Evolutionary conservation across 768 basidiomycete genomes (phyloP), one percentile per base, ranked within the genome.

Genomic region (Pleurotus salmoneostramineus): DNA sequence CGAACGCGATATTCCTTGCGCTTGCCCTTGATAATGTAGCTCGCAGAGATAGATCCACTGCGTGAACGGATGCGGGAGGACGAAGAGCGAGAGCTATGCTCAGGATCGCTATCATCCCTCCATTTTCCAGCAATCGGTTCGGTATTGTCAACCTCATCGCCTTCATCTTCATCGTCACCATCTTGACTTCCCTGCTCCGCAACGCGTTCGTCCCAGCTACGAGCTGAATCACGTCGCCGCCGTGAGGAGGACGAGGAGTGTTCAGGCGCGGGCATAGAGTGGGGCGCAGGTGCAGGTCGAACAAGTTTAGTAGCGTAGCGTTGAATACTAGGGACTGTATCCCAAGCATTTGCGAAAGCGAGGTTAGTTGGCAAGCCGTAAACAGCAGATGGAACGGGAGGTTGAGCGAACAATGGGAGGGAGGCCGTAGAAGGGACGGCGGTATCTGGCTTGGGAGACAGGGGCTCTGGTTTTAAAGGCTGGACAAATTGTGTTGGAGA

Each of bases 331-430:
- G 92, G 89, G 21, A 90, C 84, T 40, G 68, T 74, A 65, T 98
- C 95, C 92, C 93, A 94, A 2, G 89, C 90, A 71, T 97, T 93
- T 5, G 80, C 73, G 70, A 90, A 93, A 12, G 77, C 76, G 58
- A 91, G 73, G 11, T 80, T 74, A 12, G 74, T 72, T 6, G 89
- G 87, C 33, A 87, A 75, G 3, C 83, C 83, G 48, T 70, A 66
- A 32, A 79, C 67, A 14, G 80, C 80, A 11, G 81, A 79, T 12
- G 78, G 65, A 5, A 65, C 66, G 15, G 62, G 63, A 40, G 61
- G 60, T 47, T 61, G 68, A 37, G 72, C 70, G 34, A 56, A 50
- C 37, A 58, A 64, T 60, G 56, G 55, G 59, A 45, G 57, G 11
- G 44, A 45, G 60, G 67, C 35, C 31, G 68, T 15, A 36, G 34